These are phyloP conservation scores for Bruguiera gymnorhiza DNA, from an alignment of 345 rosid species.

Conservation along the genomic window DNA sequence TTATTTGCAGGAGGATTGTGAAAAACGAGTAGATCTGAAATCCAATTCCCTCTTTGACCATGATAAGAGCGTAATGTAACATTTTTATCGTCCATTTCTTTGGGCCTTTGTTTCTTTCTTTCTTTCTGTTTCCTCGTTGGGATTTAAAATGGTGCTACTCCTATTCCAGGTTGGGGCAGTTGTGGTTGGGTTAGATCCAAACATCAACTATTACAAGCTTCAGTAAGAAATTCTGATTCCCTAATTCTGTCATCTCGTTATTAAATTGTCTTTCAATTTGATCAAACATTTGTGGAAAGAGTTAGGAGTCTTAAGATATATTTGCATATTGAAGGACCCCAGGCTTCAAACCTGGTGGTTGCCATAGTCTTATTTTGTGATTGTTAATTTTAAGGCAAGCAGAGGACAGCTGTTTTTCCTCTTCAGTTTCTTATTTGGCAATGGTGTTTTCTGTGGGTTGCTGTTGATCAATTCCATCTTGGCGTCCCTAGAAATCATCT, in stretches of 20 bases:
- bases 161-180: constrained; percentile 88
- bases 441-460: neutral
- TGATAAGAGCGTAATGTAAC: constrained; percentile 64
- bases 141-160: constrained; percentile 21
- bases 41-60: constrained; percentile 58
- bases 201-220: constrained; percentile 86
- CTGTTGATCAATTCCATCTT: neutral
- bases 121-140: constrained; percentile 4
- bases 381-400: neutral
- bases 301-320: no score
- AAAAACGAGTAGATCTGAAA: constrained; percentile 60
- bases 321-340: no score
- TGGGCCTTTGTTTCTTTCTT: neutral
- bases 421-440: neutral
- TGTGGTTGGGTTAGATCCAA: constrained; percentile 80
- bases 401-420: neutral
- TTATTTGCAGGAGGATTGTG: constrained; percentile 71
- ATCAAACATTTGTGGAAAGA: neutral
- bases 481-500: neutral
- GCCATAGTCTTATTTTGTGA: neutral
- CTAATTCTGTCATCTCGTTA: constrained; percentile 6
- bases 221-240: constrained; percentile 51
- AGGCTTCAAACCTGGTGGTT: no score
- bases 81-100: constrained; percentile 18
- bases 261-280: neutral